These are phyloP conservation scores for Saprolegnia diclina DNA, from an alignment of 352 stramenopile genomes.

Conservation along the genomic window DNA sequence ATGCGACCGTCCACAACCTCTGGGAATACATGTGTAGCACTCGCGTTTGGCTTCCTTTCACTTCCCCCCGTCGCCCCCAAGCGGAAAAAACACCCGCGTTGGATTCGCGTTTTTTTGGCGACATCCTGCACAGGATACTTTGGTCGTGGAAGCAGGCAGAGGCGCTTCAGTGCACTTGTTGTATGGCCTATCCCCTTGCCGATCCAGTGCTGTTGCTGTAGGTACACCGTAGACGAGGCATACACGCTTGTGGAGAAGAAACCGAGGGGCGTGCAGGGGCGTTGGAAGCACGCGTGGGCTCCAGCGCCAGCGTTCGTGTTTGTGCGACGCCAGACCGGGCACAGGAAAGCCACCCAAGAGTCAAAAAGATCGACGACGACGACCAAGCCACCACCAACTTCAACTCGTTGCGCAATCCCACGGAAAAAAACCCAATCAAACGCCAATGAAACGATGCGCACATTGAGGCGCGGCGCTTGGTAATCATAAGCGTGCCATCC, in stretches of 20 bases:
- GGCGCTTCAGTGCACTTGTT: neutral
- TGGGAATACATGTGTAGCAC: no score
- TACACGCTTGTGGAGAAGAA: no score
- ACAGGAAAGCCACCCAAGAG: no score
- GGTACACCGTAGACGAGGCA: no score
- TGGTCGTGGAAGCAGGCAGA: neutral
- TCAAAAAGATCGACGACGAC: no score
- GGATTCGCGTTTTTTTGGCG: conserved; percentile 5
- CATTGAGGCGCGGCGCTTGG: neutral
- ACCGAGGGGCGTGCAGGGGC: no score
- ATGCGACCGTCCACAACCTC: no score
- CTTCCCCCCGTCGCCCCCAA: neutral
- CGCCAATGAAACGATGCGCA: neutral
- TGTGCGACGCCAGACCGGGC: no score
- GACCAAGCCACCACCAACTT: neutral
- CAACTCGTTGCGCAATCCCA: neutral
- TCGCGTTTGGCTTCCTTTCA: conserved; percentile 7
- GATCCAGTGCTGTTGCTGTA: no score
- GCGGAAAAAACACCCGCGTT: conserved; percentile 3
- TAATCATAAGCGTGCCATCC: neutral
- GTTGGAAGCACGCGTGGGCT: no score
- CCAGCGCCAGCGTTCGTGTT: no score
- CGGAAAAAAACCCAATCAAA: conserved; percentile 12
- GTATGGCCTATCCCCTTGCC: no score
- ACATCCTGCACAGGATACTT: neutral